Evolutionary conservation across 129 eudicot species (phyloP).

Genomic region (Deinandra increscens): DNA sequence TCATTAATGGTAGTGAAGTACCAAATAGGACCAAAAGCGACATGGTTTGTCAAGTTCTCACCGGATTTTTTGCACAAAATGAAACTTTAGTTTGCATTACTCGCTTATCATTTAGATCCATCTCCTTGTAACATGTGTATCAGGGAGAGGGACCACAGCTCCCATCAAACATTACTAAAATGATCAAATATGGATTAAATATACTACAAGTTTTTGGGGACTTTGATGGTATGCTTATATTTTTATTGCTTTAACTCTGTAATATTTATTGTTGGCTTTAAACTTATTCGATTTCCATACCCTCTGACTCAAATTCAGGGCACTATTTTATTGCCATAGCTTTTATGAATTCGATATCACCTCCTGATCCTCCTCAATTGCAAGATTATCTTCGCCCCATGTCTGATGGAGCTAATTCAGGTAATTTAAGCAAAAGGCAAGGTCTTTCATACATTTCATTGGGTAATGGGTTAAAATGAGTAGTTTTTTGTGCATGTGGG

Average conservation of each 20-base stretch:
- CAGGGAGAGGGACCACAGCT: slow-evolving; percentile 40
- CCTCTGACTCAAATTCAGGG: slow-evolving; percentile 22
- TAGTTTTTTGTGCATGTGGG: not conserved
- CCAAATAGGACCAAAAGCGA: slow-evolving; percentile 32
- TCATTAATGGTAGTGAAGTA: slow-evolving; percentile 24
- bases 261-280: slow-evolving; percentile 11
- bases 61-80: not conserved
- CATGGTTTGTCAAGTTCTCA: slow-evolving; percentile 33
- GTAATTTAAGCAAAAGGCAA: slow-evolving; percentile 25
- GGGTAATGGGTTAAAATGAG: not conserved
- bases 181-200: slow-evolving; percentile 52
- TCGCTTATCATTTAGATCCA: not conserved
- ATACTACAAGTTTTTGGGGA: slow-evolving; percentile 43
- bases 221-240: slow-evolving; percentile 42
- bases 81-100: not conserved
- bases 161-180: slow-evolving; percentile 43
- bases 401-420: slow-evolving; percentile 23
- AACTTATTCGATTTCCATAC: not conserved
- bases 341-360: slow-evolving; percentile 25
- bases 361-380: slow-evolving; percentile 33
- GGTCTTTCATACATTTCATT: slow-evolving; percentile 2
- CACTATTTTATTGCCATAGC: slow-evolving; percentile 32
- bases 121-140: slow-evolving; percentile 24
- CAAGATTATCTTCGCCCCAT: slow-evolving; percentile 28
- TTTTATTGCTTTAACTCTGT: slow-evolving; percentile 15